Percentiles rank a stretch among this genome's conserved stretches.
phyloP scores from a whole-genome alignment of 164 flowering plant species.

The Buxus sempervirens region DNA sequence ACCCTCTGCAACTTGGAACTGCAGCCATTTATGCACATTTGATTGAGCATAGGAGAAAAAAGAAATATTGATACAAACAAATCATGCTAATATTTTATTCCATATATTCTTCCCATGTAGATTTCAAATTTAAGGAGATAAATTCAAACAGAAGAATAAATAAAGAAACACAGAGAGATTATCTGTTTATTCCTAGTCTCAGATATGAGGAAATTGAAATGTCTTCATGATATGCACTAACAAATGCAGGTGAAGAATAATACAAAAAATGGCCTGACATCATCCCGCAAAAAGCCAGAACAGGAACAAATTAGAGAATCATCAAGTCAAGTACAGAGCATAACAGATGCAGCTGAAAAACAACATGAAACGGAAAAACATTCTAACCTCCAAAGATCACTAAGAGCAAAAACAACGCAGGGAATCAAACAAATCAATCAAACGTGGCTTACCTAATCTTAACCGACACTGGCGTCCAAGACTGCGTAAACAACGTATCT shows the following conservation, averaged over 20 bases:
- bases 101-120: neutral
- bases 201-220: neutral
- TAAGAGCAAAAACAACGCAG: neutral
- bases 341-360: neutral
- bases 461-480: conserved; percentile 53
- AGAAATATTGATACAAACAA: neutral
- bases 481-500: conserved; percentile 62
- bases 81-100: neutral
- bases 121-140: neutral
- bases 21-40: neutral
- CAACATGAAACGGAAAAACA: neutral
- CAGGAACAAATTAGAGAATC: neutral
- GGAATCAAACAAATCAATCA: neutral
- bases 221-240: neutral
- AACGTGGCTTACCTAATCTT: conserved; percentile 34
- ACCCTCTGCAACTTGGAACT: neutral
- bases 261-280: neutral
- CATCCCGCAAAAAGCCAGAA: neutral
- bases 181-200: neutral
- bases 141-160: neutral
- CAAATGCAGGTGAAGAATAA: neutral
- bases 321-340: neutral
- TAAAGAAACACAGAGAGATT: neutral
- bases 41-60: neutral
- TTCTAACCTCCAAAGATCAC: neutral